Evolutionary conservation across 176 grass and related monocot species (phyloP), one percentile per base, ranked within the genome.

Genomic region (Bolboschoenus planiculmis): DNA sequence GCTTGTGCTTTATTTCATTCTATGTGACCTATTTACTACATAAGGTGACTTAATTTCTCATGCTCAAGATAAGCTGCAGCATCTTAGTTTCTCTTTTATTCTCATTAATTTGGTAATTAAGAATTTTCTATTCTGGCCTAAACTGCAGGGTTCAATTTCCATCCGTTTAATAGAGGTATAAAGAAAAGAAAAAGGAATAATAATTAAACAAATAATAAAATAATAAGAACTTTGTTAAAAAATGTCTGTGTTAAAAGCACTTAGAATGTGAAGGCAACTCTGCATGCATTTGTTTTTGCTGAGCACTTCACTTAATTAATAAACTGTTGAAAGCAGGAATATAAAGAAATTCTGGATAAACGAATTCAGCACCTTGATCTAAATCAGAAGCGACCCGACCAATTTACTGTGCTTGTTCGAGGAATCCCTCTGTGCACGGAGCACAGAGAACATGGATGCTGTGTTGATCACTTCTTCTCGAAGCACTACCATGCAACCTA

Each of bases 391-490:
- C 85, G 91, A 21, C 73, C 91, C 50, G 89, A 91, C 50, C 94
- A 97, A 85, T 93, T 88, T 10, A 93, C 91, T 59, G 87, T 97
- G 70, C 87, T 97, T 63, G 91, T 93, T 82, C 84, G 80, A 82
- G 94, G 94, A 87, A 90, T 97, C 85, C 91, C 94, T 13, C 1
- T 76, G 33, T 97, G 91, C 60, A 58, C 71, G 36, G 89, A 93
- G 47, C 91, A 97, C 83, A 84, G 86, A 71, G 83, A 81, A 79
- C 85, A 84, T 54, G 94, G 94, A 66, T 97, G 94, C 60, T 85
- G 43, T 85, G 89, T 89, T 74, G 89, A 91, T 58, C 89, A 93
- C 78, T 97, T 93, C 36, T 97, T 93, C 87, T 97, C 91, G 44
- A 97, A 93, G 82, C 89, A 97, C 79, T 89, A 90, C 61, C 81